Evolutionary conservation across 495 filamentous ascomycete species (phyloP).

Genomic region (Cryomyces minteri): DNA sequence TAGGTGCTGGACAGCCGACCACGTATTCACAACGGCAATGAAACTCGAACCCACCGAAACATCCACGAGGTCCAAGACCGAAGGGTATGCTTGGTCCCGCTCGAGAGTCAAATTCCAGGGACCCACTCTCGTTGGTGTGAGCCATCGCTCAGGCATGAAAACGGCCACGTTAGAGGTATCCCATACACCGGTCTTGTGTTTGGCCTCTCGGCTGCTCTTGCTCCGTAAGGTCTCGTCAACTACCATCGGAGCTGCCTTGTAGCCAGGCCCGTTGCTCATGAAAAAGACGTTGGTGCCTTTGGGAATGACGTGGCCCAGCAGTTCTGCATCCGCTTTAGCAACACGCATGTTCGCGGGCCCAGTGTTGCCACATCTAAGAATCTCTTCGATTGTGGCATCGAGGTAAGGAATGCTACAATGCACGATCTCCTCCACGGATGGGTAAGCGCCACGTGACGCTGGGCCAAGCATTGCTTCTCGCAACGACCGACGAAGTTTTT

Average conservation of each 20-base stretch:
- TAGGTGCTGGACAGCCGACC: no score
- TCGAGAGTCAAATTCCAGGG: not conserved
- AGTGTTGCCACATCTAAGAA: not conserved
- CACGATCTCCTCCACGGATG: not conserved
- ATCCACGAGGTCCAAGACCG: slow-evolving; percentile 3
- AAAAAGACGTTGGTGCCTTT: slow-evolving; percentile 7
- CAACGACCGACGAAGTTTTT: slow-evolving; percentile 1
- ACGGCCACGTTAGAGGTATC: not conserved
- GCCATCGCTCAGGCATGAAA: slow-evolving; percentile 7
- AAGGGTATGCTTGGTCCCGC: slow-evolving; percentile 3
- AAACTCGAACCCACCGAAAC: not conserved
- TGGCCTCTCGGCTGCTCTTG: not conserved
- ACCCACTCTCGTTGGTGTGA: not conserved
- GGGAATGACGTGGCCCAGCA: slow-evolving; percentile 5
- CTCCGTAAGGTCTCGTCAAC: slow-evolving; percentile 1
- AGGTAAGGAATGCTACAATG: slow-evolving; percentile 3
- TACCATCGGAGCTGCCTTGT: not conserved
- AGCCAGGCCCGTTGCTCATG: slow-evolving; percentile 1
- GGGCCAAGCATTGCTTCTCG: not conserved
- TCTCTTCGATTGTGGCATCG: slow-evolving; percentile 5
- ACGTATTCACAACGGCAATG: no score
- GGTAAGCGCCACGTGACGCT: not conserved
- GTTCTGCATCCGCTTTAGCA: not conserved
- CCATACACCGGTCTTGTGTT: not conserved
- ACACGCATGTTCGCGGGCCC: not conserved